phyloP scores from a whole-genome alignment of 176 grass and related monocot species.

The Luzula sylvatica region DNA sequence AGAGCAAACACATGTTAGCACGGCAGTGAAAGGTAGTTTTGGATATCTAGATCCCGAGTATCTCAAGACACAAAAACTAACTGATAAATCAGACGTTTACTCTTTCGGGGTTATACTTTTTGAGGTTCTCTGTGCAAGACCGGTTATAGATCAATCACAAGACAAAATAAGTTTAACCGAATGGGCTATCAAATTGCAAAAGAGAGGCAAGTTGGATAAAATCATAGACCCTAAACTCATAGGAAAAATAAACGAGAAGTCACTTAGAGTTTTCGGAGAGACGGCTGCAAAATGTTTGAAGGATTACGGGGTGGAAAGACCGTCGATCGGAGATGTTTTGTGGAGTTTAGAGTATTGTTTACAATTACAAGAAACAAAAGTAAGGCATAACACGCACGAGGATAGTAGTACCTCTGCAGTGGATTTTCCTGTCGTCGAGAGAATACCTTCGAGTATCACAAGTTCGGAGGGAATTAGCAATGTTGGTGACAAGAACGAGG shows the following conservation, averaged over 20 bases:
- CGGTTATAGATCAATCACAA: slow-evolving; percentile 46
- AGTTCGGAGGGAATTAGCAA: not conserved
- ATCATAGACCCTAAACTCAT: slow-evolving; percentile 23
- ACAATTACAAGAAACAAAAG: slow-evolving; percentile 28
- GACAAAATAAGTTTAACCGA: slow-evolving; percentile 54
- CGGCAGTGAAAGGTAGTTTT: slow-evolving; percentile 57
- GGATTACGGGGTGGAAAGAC: slow-evolving; percentile 34
- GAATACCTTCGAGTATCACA: not conserved
- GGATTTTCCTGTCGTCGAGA: slow-evolving; percentile 6
- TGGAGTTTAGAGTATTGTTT: slow-evolving; percentile 48
- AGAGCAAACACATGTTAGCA: slow-evolving; percentile 45
- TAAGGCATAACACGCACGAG: slow-evolving; percentile 18
- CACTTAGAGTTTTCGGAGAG: slow-evolving; percentile 35
- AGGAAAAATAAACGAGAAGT: slow-evolving; percentile 27
- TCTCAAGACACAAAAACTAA: slow-evolving; percentile 69
- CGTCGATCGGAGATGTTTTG: slow-evolving; percentile 32
- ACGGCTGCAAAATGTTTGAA: slow-evolving; percentile 33
- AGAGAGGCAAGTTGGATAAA: slow-evolving; percentile 12
- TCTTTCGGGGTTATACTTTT: slow-evolving; percentile 66
- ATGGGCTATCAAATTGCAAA: slow-evolving; percentile 30
- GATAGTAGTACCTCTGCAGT: slow-evolving; percentile 14
- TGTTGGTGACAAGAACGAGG: not conserved
- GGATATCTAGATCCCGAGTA: slow-evolving; percentile 66
- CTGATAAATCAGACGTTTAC: slow-evolving; percentile 68
- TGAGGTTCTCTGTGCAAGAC: slow-evolving; percentile 61